Evolutionary conservation across 257 asterid genomes (phyloP).

Genomic region (Thymus quinquecostatus): DNA sequence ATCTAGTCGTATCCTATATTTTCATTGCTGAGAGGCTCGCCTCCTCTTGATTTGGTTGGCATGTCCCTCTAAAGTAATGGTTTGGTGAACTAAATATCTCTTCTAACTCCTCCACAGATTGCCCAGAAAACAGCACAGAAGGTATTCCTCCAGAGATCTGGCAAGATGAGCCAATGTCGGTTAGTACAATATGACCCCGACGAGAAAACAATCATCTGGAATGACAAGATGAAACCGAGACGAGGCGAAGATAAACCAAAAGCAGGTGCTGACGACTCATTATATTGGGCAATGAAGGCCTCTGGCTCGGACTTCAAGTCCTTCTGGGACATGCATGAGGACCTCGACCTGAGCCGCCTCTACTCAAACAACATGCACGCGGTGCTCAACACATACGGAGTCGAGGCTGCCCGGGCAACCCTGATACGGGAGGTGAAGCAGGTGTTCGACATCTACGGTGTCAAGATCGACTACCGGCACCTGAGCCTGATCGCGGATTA

Average conservation of each 20-base stretch:
- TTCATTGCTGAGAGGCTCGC: too few species aligned
- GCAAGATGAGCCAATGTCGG: constrained; percentile 73
- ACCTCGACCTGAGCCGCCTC: constrained; percentile 67
- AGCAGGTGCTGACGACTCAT: constrained; percentile 36
- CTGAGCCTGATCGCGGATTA: constrained; percentile 80
- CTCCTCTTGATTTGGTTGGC: neutral
- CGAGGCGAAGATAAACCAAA: constrained; percentile 31
- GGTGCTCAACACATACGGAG: constrained; percentile 75
- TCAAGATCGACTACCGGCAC: constrained; percentile 84
- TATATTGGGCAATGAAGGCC: constrained; percentile 88
- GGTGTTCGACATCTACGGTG: constrained; percentile 89
- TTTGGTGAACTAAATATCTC: neutral
- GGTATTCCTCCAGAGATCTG: constrained; percentile 65
- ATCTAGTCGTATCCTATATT: too few species aligned
- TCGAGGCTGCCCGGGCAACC: constrained; percentile 91
- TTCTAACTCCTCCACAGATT: constrained; percentile 48
- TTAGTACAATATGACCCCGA: constrained; percentile 79
- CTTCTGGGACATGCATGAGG: constrained; percentile 79
- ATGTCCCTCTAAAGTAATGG: neutral
- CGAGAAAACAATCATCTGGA: constrained; percentile 87
- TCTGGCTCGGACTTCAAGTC: constrained; percentile 75
- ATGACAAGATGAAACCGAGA: constrained; percentile 46
- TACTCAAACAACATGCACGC: constrained; percentile 76
- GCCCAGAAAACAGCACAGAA: constrained; percentile 82
- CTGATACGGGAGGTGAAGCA: constrained; percentile 77